A percentile compares a stretch with the other conserved stretches of the same genome.
Conservation (phyloP, 78 protist genomes). For the Pigoraptor vietnamica region DNA sequence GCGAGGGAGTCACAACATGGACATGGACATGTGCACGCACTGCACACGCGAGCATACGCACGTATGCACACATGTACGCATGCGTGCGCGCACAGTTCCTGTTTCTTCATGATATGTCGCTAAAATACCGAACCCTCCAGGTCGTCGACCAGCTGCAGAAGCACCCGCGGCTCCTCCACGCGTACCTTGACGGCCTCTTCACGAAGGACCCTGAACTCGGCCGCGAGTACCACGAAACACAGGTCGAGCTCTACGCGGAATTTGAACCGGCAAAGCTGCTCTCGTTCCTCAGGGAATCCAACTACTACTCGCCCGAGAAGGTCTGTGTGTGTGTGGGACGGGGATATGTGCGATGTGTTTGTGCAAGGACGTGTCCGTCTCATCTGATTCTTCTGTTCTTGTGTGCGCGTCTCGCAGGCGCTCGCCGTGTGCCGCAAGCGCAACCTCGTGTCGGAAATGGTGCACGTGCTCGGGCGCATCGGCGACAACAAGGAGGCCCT, state of each 20-base stretch:
- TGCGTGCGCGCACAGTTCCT: too few species aligned
- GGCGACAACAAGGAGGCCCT: constrained; percentile 80
- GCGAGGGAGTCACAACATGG: too few species aligned
- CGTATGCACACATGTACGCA: too few species aligned
- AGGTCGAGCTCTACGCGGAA: constrained; percentile 73
- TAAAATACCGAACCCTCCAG: too few species aligned
- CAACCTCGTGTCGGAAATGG: constrained; percentile 66
- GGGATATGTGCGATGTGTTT: not conserved
- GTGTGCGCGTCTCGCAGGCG: constrained; percentile 7
- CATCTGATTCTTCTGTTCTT: not conserved
- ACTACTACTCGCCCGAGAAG: constrained; percentile 54
- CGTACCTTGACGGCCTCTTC: constrained; percentile 52
- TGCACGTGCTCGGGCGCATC: constrained; percentile 65
- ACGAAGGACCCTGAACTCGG: constrained; percentile 58
- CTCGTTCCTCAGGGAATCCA: constrained; percentile 46
- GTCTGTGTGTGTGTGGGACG: not conserved
- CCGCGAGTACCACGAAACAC: constrained; percentile 51
- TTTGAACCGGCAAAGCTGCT: constrained; percentile 44
- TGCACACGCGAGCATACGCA: too few species aligned
- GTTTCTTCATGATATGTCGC: too few species aligned
- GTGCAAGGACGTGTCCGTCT: not conserved
- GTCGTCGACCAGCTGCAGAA: not conserved
- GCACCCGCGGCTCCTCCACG: not conserved
- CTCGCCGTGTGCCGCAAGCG: constrained; percentile 37
- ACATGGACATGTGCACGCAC: too few species aligned